These are phyloP conservation scores for Blastobotrys americana DNA, from an alignment of 805 yeast genomes.

Conservation along the genomic window DNA sequence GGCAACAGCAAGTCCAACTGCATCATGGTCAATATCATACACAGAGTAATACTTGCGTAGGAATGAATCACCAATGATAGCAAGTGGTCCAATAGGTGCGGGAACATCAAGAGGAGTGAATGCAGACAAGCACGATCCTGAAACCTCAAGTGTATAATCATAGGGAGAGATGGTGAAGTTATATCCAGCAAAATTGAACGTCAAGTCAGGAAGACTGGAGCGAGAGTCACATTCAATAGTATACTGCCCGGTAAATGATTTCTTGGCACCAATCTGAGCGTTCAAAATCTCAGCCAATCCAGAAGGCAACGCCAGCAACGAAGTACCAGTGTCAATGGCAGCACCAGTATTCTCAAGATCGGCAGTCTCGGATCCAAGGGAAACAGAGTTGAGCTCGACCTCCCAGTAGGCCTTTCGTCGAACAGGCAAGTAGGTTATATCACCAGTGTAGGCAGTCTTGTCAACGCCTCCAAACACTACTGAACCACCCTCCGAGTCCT, in stretches of 20 bases:
- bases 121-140: conserved; percentile 94
- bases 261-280: conserved; percentile 93
- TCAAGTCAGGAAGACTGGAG: conserved; percentile 80
- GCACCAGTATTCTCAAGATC: conserved; percentile 80
- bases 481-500: conserved; percentile 70
- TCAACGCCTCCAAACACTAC: conserved; percentile 96
- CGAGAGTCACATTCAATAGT: conserved; percentile 83
- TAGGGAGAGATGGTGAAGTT: conserved; percentile 84
- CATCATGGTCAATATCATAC: conserved; percentile 82
- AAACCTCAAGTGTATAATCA: conserved; percentile 89
- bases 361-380: conserved; percentile 89
- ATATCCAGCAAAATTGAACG: conserved; percentile 82
- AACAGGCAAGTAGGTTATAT: conserved; percentile 91
- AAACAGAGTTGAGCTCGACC: conserved; percentile 84
- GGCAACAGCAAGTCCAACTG: conserved; percentile 90
- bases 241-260: conserved; percentile 97
- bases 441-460: conserved; percentile 64
- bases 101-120: conserved; percentile 98
- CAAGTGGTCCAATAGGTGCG: conserved; percentile 91
- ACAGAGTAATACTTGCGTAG: conserved; percentile 90
- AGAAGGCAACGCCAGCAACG: conserved; percentile 89
- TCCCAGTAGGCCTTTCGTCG: conserved; percentile 99
- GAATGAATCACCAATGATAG: conserved; percentile 96
- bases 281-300: conserved; percentile 93
- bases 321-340: conserved; percentile 98